Evolutionary conservation across 2,329 filamentous ascomycete species (phyloP), one percentile per base, ranked within the genome.

Genomic region (Fusarium burgessii): DNA sequence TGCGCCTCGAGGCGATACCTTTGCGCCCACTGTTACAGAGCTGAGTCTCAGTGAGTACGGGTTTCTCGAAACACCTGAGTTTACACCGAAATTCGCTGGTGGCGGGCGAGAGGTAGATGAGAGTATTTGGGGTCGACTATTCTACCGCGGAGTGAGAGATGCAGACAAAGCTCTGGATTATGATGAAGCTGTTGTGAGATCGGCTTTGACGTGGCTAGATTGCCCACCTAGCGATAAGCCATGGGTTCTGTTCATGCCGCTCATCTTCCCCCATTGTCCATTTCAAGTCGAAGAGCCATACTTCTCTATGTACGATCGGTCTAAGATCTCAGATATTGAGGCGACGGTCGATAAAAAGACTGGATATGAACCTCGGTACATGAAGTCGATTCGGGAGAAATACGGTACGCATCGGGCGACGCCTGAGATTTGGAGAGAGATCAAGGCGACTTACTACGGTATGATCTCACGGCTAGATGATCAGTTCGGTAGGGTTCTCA

Each of bases 261-360:
- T 84, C 1, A 68, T 82, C 9, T 84, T 85, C 64, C 82, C 84
- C 0, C 81, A 85, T 66, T 83, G 81, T n/a, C 83, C 83, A 0
- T 85, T 85, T 38, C 77, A 82, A 25, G 83, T 85, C 2, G 84
- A 86, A 60, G 83, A 85, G 72, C 84, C 83, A 1, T 85, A 81
- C 58, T 84, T 85, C 60, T 82, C 80, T 13, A 84, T 84, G 82
- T 84, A 86, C 51, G 77, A 83, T 33, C 79, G 82, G 6, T 54
- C 69, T 0, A 56, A 74, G 3, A 77, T 82, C 43, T 69, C 74
- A 0, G 35, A 50, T 6, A 36, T 71, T 3, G 54, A 66, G 5
- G 63, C 68, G 0, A 63, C 35, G 0, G 47, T 69, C 0, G 71
- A 74, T 0, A 62, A 71, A 10, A 75, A 82, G 74, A 84, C 82